Evolutionary conservation across 352 stramenopile genomes (phyloP).

Genomic region (Pythium guiyangense): DNA sequence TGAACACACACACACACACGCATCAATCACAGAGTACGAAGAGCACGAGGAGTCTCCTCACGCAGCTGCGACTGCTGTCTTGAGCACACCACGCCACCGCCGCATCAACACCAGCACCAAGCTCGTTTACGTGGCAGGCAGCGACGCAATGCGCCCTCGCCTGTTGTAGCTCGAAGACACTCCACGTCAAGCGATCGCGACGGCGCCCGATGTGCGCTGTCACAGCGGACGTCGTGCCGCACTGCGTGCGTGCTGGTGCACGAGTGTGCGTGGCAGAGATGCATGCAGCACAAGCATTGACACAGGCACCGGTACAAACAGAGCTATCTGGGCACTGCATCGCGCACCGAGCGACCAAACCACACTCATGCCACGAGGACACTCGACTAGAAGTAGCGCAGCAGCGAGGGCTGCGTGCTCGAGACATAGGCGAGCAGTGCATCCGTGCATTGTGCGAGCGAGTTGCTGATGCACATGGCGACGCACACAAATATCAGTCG

Average conservation of each 20-base stretch:
- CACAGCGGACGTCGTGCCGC: constrained; percentile 25
- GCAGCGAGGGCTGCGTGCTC: no score
- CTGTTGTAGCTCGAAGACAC: constrained; percentile 14
- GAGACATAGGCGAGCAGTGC: constrained; percentile 20
- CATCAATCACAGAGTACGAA: no score
- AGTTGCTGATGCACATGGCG: no score
- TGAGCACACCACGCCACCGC: no score
- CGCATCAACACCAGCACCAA: no score
- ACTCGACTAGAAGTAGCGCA: constrained; percentile 7
- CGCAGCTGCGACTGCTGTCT: no score
- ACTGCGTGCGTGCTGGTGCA: constrained; percentile 15
- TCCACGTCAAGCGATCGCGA: constrained; percentile 20
- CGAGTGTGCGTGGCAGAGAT: no score
- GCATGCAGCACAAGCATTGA: no score
- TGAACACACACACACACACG: no score
- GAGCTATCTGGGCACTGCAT: background rate
- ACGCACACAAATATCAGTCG: constrained; percentile 36
- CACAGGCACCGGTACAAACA: no score
- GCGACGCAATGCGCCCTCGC: constrained; percentile 12
- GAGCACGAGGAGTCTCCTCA: constrained; percentile 21
- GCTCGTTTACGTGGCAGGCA: constrained; percentile 20
- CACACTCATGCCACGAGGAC: constrained; percentile 26
- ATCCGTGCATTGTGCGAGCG: constrained; percentile 28
- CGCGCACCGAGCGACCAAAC: constrained; percentile 32
- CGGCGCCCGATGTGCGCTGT: constrained; percentile 18